A percentile compares a stretch with the other conserved stretches of the same genome.
Conservation (phyloP, 768 basidiomycete genomes). For the Suillus placidus region DNA sequence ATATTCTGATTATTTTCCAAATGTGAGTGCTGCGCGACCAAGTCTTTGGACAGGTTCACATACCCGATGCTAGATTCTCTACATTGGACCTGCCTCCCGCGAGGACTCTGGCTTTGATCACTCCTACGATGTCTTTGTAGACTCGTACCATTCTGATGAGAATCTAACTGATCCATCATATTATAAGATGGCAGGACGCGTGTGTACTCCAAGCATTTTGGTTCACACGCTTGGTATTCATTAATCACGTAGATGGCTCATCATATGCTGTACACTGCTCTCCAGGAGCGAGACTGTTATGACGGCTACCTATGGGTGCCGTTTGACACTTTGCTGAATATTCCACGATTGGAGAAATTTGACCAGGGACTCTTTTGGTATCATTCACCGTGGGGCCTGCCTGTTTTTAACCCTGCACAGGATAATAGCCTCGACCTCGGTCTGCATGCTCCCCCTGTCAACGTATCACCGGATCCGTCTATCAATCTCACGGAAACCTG, state of each 20-base stretch:
- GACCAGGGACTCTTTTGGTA: conserved; percentile 51
- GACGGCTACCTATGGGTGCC: conserved; percentile 56
- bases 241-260: conserved; percentile 44
- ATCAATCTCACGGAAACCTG: conserved; percentile 42
- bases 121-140: conserved; percentile 53
- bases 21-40: conserved; percentile 35
- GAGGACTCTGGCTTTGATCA: conserved; percentile 50
- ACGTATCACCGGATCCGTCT: conserved; percentile 44
- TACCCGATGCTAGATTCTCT: conserved; percentile 41
- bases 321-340: conserved; percentile 52
- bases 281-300: conserved; percentile 48
- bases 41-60: neutral
- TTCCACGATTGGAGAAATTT: conserved; percentile 50
- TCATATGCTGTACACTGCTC: conserved; percentile 53
- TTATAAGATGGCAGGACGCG: conserved; percentile 49
- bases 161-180: conserved; percentile 39
- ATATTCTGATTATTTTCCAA: conserved; percentile 52
- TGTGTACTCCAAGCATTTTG: conserved; percentile 21
- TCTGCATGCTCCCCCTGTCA: conserved; percentile 42
- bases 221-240: neutral
- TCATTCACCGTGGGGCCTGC: conserved; percentile 48
- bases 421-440: conserved; percentile 24
- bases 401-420: conserved; percentile 43
- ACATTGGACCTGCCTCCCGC: conserved; percentile 48
- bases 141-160: conserved; percentile 48